A percentile compares a stretch with the other conserved stretches of the same genome.
Conservation (phyloP, 495 filamentous ascomycete genomes). For the Tuber borchii region DNA sequence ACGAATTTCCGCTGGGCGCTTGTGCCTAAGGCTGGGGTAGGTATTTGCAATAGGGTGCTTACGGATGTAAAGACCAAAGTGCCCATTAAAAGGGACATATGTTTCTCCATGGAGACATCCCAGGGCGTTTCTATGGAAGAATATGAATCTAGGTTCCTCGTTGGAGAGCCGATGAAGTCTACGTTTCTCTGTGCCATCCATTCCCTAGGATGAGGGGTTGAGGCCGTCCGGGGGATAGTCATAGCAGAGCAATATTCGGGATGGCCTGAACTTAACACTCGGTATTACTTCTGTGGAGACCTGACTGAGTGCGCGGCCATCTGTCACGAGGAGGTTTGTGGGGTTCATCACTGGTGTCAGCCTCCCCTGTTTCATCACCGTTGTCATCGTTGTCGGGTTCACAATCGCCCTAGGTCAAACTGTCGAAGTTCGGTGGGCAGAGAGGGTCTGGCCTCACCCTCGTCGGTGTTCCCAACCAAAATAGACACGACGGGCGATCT, state of each 20-base stretch:
- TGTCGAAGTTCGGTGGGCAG: too few relatives aligned
- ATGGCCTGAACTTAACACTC: background rate
- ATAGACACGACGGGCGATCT: too few relatives aligned
- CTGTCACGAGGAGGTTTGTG: too few relatives aligned
- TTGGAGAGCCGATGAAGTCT: slow-evolving; percentile 11
- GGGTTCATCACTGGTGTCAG: too few relatives aligned
- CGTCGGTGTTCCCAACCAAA: too few relatives aligned
- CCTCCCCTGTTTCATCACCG: too few relatives aligned
- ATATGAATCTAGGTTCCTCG: slow-evolving; percentile 22
- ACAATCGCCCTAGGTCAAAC: too few relatives aligned
- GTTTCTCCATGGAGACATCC: slow-evolving; percentile 1
- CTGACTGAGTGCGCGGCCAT: background rate
- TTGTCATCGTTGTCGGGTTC: too few relatives aligned
- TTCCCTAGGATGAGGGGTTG: background rate
- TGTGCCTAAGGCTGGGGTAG: background rate
- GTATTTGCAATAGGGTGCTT: background rate
- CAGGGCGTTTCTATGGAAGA: slow-evolving; percentile 11
- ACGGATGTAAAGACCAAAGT: background rate
- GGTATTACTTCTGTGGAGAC: background rate
- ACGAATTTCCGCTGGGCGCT: background rate
- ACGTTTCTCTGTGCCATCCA: background rate
- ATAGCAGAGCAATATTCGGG: background rate
- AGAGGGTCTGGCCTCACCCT: too few relatives aligned
- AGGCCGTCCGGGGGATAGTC: background rate
- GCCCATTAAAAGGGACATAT: slow-evolving; percentile 7